Evolutionary conservation across 768 basidiomycete genomes (phyloP), one percentile per base, ranked within the genome.

Genomic region (Nidularia sp.): DNA sequence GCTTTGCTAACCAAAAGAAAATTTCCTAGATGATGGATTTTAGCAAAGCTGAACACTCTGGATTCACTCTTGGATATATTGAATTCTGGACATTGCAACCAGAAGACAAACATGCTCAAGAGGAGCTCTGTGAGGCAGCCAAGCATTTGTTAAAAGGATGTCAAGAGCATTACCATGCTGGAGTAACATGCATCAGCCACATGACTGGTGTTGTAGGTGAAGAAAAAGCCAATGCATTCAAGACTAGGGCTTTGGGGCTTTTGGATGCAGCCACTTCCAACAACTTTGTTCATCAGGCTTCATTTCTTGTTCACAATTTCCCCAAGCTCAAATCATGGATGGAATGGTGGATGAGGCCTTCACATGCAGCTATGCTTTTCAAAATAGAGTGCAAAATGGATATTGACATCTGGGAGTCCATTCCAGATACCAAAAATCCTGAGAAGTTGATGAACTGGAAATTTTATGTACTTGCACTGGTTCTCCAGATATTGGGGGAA

Each of bases 21-120:
- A 31, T 6, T 41, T 4, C 13, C 25, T 25, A 72, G 69, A 55
- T 71, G 0, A 59, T 72, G 46, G 68, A 71, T 52, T 70, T 70
- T 48, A 70, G 70, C 51, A 58, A 67, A 44, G 71, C 71, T 1
- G 61, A 72, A 45, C 57, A 63, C 0, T 13, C 31, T 2, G 70
- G 70, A 0, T 71, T 66, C 49, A 62, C 62, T 9, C 10, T 36
- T 0, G 68, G 65, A 3, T 71, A 62, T 49, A 47, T 66, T 18
- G 48, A 48, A 2, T 67, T 66, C 45, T 64, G 62, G 59, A 34
- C 25, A 3, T n/a, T 39, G 15, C 54, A 42, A 0, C 49, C 58
- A 5, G 53, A 53, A 0, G 45, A 60, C 35, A 47, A 29, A 13
- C 52, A 53, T 2, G 45, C 56, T 13, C 18, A 18, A 15, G 29